Evolutionary conservation across 176 grass and related monocot genomes (phyloP).

Genomic region (Secale cereale): DNA sequence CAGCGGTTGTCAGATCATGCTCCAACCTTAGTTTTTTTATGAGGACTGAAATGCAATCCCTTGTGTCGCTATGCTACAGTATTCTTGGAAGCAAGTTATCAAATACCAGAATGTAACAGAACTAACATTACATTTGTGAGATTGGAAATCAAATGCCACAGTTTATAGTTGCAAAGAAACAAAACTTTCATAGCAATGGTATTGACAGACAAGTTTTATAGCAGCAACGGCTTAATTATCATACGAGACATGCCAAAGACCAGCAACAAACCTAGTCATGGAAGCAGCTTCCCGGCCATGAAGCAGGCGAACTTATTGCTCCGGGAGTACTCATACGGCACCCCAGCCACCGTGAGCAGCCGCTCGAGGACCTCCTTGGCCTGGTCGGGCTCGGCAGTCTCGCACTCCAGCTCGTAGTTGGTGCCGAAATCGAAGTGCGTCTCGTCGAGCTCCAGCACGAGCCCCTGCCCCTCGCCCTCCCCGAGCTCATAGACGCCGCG

Average conservation of each 20-base stretch:
- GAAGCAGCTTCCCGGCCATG: conserved; percentile 73
- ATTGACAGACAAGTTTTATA: neutral
- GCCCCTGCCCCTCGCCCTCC: conserved; percentile 26
- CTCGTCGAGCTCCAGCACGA: conserved; percentile 80
- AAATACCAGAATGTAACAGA: neutral
- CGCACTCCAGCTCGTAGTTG: conserved; percentile 80
- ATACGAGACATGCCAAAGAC: neutral
- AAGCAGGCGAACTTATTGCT: conserved; percentile 79
- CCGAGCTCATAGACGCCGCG: conserved; percentile 63
- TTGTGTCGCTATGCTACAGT: neutral
- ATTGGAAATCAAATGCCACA: neutral
- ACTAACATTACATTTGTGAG: too few relatives aligned
- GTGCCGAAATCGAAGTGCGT: conserved; percentile 71
- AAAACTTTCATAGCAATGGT: too few relatives aligned
- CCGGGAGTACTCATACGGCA: conserved; percentile 58
- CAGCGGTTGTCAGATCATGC: neutral
- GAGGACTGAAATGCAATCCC: neutral
- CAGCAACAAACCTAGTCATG: conserved; percentile 28
- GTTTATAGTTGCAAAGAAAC: neutral
- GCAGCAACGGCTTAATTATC: neutral
- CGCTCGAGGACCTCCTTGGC: conserved; percentile 55
- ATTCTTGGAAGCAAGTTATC: too few relatives aligned
- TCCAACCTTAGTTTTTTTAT: neutral
- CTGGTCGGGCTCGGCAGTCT: conserved; percentile 61
- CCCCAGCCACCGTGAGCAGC: conserved; percentile 54